Conservation (phyloP, 2,329 filamentous ascomycete species). For the Microdochium bolleyi region DNA sequence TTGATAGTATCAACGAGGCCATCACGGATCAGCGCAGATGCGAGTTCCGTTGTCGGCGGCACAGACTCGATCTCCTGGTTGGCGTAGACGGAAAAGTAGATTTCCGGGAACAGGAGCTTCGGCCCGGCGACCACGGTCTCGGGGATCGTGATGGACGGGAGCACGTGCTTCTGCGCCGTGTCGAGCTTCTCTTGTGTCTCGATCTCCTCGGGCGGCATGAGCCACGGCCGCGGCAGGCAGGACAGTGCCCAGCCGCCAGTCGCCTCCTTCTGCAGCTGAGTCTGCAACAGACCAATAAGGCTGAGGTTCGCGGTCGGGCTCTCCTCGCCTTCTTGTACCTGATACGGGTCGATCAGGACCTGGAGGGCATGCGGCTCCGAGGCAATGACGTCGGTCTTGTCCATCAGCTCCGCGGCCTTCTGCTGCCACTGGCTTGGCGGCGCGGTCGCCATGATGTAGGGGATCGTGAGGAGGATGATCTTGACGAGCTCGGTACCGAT, state of each 20-base stretch:
- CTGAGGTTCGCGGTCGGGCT: constrained; percentile 57
- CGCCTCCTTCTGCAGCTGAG: constrained; percentile 74
- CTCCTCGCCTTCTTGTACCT: constrained; percentile 53
- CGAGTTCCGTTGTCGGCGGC: constrained; percentile 66
- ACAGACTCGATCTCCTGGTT: constrained; percentile 86
- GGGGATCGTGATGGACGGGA: constrained; percentile 72
- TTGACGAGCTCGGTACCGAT: constrained; percentile 85
- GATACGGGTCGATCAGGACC: constrained; percentile 78
- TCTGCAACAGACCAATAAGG: constrained; percentile 74
- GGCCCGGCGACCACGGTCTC: constrained; percentile 66
- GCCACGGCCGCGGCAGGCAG: constrained; percentile 61
- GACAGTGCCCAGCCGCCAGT: constrained; percentile 66
- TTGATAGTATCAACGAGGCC: constrained; percentile 89
- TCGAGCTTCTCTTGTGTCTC: constrained; percentile 53
- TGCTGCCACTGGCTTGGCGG: constrained; percentile 58
- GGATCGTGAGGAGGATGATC: constrained; percentile 89
- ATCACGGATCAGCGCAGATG: constrained; percentile 78
- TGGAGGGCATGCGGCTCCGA: constrained; percentile 82
- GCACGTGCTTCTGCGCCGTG: constrained; percentile 61
- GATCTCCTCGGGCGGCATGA: constrained; percentile 51
- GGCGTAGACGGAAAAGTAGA: constrained; percentile 88
- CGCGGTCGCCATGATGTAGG: constrained; percentile 74
- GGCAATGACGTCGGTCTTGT: constrained; percentile 92
- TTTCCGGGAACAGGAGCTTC: constrained; percentile 77
- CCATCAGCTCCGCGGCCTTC: constrained; percentile 71